phyloP scores from a whole-genome alignment of 768 basidiomycete species.

The Fomitopsis serialis region DNA sequence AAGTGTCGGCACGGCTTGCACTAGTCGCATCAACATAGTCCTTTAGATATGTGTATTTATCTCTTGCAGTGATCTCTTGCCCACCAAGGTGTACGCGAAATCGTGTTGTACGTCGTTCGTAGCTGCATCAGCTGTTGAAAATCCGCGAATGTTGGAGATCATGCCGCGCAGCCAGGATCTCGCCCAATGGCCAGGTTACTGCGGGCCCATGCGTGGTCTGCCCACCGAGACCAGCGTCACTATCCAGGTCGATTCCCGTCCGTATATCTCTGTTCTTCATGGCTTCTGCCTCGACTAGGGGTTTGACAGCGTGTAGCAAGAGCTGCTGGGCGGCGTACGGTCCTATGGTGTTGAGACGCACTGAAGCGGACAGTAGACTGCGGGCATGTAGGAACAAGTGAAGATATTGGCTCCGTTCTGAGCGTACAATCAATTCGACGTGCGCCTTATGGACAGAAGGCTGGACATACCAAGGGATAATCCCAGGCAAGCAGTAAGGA shows the following conservation, averaged over 20 bases:
- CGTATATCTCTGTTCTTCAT: constrained; percentile 40
- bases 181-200: constrained; percentile 94
- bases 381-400: constrained; percentile 93
- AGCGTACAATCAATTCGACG: not conserved
- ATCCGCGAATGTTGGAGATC: constrained; percentile 94
- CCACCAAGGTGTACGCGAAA: not conserved
- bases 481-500: constrained; percentile 72
- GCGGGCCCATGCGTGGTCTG: constrained; percentile 52
- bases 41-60: not conserved
- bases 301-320: constrained; percentile 66
- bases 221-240: constrained; percentile 11
- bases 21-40: constrained; percentile 50
- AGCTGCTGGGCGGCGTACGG: constrained; percentile 92
- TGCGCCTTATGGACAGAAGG: not conserved
- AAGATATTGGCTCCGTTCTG: constrained; percentile 81
- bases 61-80: not conserved
- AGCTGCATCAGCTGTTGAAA: constrained; percentile 69
- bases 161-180: constrained; percentile 85
- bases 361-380: constrained; percentile 84
- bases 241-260: constrained; percentile 36
- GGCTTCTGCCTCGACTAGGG: constrained; percentile 55
- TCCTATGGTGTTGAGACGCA: constrained; percentile 87
- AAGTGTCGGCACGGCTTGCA: constrained; percentile 83
- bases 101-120: not conserved
- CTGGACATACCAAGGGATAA: constrained; percentile 58